Base-by-base conservation (phyloP, 1,284 basidiomycete genomes). In the Lentinula novae-zelandiae region DNA sequence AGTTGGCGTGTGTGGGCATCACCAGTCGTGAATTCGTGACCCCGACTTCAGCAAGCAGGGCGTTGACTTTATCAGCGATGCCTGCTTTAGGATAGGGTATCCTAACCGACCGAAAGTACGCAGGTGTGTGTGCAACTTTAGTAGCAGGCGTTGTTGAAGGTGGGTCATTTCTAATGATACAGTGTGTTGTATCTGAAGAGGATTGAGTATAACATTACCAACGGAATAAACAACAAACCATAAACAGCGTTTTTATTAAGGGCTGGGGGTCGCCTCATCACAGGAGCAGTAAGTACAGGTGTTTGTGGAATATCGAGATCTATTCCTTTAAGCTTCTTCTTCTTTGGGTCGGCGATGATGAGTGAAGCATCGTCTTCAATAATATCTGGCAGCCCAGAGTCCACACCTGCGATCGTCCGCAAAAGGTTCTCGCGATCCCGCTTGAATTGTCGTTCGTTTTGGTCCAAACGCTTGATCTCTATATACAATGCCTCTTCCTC, bases 401-500 rank as follows among this genome's bases (percentile, higher is more conserved):
- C 93, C 51, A 95, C 83, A 2, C 93, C 93, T 40, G 87, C 85
- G 15, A 99, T 76, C 0, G 89, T 89, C 22, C 92, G 85, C 64
- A 99, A 81, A 33, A 99, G 82, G 52, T 95, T 93, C 65, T 98
- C 95, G 7, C 97, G 82, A 57, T 99, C 96, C 59, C 85, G 84
- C 67, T 90, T 90, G 78, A 97, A 98, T 61, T 84, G 84, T 51
- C 90, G 83, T 72, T 98, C 95, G 67, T 86, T 94, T 75, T 98
- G 96, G 72, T 98, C 96, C 56, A 99, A 82, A 10, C 94, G 86
- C 69, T 96, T 95, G 56, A 97, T 84, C 72, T 99, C 96, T 65
- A 98, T 79, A 75, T 95, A 99, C 0, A 99, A 81, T 3, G 95
- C 93, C 69, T 98, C 96, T 78, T 99, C 97, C 71, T 99, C 96